These are phyloP conservation scores for Orbilia ellipsospora DNA, from an alignment of 2,329 filamentous ascomycete species.

Conservation along the genomic window DNA sequence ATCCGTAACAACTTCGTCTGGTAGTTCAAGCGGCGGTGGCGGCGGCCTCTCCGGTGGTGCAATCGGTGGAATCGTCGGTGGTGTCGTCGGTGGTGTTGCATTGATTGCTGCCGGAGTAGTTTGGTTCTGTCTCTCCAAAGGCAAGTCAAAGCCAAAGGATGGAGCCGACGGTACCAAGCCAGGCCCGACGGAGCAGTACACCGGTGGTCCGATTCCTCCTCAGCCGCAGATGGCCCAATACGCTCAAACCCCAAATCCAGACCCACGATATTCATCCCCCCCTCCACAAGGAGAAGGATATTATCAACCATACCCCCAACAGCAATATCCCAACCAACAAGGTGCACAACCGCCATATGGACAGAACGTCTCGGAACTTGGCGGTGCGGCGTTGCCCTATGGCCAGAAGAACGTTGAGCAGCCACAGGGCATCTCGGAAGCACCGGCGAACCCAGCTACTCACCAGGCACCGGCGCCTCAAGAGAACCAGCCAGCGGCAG, in stretches of 20 bases:
- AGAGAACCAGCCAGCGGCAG: constrained; percentile 10
- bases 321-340: constrained; percentile 21
- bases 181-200: constrained; percentile 46
- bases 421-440: constrained; percentile 47
- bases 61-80: constrained; percentile 51
- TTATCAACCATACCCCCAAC: constrained; percentile 42
- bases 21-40: constrained; percentile 4
- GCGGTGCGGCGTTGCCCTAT: constrained; percentile 46
- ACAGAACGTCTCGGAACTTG: constrained; percentile 48
- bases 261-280: constrained; percentile 31
- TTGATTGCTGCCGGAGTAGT: constrained; percentile 37
- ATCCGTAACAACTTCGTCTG: constrained; percentile 2
- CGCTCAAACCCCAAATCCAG: constrained; percentile 1
- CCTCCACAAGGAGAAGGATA: constrained; percentile 32
- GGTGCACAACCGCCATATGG: constrained; percentile 28
- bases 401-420: constrained; percentile 47
- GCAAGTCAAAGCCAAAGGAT: constrained; percentile 14
- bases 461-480: constrained; percentile 29
- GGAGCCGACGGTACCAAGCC: constrained; percentile 4
- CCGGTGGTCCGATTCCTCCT: constrained; percentile 50
- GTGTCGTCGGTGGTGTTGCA: constrained; percentile 47
- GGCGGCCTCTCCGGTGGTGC: constrained; percentile 39
- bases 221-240: constrained; percentile 52
- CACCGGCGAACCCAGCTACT: constrained; percentile 30
- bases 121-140: constrained; percentile 48